phyloP scores from a whole-genome alignment of 345 rosid species.

The Melaleuca alternifolia region DNA sequence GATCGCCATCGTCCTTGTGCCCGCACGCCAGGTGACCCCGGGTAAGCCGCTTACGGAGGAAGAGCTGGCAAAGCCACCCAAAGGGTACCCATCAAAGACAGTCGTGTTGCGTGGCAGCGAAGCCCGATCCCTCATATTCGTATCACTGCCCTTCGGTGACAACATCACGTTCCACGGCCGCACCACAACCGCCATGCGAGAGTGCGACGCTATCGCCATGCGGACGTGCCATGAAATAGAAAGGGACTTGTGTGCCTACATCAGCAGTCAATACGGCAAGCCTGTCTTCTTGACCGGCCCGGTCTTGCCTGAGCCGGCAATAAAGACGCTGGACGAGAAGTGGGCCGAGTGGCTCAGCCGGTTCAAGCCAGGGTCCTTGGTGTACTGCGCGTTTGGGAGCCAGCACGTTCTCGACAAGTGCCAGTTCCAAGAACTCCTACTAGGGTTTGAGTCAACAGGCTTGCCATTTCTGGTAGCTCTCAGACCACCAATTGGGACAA shows the following conservation, averaged over 20 bases:
- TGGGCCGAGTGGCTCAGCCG: constrained; percentile 49
- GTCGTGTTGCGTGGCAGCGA: constrained; percentile 39
- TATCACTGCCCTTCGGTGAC: constrained; percentile 34
- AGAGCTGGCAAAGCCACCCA: constrained; percentile 36
- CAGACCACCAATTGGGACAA: constrained; percentile 41
- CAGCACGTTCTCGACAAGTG: constrained; percentile 33
- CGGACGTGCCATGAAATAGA: constrained; percentile 68
- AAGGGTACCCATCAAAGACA: constrained; percentile 48
- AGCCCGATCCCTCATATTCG: constrained; percentile 23
- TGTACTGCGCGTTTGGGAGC: constrained; percentile 67
- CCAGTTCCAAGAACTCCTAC: constrained; percentile 59
- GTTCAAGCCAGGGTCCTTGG: constrained; percentile 37
- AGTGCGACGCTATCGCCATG: constrained; percentile 43
- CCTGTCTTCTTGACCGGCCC: constrained; percentile 57
- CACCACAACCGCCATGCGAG: constrained; percentile 22
- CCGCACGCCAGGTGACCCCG: constrained; percentile 30
- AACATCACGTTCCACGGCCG: constrained; percentile 45
- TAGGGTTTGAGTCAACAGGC: constrained; percentile 51
- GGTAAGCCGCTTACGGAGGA: constrained; percentile 25
- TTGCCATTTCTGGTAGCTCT: constrained; percentile 45
- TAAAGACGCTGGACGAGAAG: constrained; percentile 18
- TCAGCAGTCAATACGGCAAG: constrained; percentile 33
- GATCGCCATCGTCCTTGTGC: constrained; percentile 46
- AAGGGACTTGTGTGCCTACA: constrained; percentile 46
- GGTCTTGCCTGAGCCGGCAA: constrained; percentile 14